phyloP scores from a whole-genome alignment of 345 rosid species.

The Eucalyptus marginata region DNA sequence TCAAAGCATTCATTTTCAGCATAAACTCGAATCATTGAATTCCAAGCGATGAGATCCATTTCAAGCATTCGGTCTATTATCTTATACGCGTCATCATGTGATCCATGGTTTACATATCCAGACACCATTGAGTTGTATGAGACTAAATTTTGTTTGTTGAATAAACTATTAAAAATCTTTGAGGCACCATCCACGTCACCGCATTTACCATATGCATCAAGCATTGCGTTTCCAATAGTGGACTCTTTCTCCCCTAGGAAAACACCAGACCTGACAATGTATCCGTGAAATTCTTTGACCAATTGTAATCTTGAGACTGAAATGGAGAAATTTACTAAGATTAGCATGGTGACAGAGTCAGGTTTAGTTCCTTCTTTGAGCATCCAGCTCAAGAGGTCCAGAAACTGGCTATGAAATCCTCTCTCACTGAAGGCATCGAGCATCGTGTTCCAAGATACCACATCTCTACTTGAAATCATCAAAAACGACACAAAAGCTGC shows the following conservation, averaged over 20 bases:
- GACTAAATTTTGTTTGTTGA: constrained; percentile 35
- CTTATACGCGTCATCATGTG: constrained; percentile 28
- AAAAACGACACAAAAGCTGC: constrained; percentile 38
- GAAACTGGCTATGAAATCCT: constrained; percentile 20
- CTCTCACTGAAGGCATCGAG: constrained; percentile 36
- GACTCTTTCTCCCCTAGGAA: constrained; percentile 23
- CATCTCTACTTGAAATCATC: constrained; percentile 25
- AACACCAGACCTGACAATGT: constrained; percentile 38
- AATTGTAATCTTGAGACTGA: constrained; percentile 9
- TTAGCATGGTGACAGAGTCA: constrained; percentile 36
- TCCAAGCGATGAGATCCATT: constrained; percentile 69
- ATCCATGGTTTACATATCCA: constrained; percentile 41
- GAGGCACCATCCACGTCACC: constrained; percentile 41
- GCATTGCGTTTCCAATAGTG: constrained; percentile 43
- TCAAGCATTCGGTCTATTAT: constrained; percentile 31
- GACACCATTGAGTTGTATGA: constrained; percentile 53
- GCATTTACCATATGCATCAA: constrained; percentile 72
- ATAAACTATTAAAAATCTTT: constrained; percentile 39
- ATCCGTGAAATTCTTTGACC: constrained; percentile 72
- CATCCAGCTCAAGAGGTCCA: constrained; percentile 31
- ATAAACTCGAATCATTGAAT: constrained; percentile 65
- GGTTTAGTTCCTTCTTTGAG: constrained; percentile 34
- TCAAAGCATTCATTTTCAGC: constrained; percentile 33
- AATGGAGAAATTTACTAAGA: constrained; percentile 20
- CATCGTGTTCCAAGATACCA: constrained; percentile 60